Conservation (phyloP, 495 filamentous ascomycete genomes). For the Pyronema domesticum region DNA sequence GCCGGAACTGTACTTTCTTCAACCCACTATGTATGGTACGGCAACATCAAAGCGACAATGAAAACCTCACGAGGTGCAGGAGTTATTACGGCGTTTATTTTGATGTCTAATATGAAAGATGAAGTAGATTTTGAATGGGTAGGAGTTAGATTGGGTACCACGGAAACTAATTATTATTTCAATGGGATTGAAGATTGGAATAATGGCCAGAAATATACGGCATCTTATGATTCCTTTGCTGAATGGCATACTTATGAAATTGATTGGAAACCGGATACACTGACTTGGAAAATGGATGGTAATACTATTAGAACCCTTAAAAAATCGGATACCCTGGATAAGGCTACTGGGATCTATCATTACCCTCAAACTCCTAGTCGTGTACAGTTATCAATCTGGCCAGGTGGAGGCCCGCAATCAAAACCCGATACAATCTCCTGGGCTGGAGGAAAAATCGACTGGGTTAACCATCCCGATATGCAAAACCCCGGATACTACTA, state of each 20-base stretch:
- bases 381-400: constrained; percentile 90
- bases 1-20: constrained; percentile 73
- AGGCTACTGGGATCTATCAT: constrained; percentile 60
- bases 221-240: constrained; percentile 49
- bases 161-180: constrained; percentile 93
- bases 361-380: constrained; percentile 87
- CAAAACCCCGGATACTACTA: constrained; percentile 76
- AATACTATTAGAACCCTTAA: constrained; percentile 52
- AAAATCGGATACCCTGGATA: constrained; percentile 66
- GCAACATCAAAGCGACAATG: constrained; percentile 68
- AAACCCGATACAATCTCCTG: constrained; percentile 72
- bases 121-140: constrained; percentile 97
- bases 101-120: constrained; percentile 86
- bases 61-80: constrained; percentile 72
- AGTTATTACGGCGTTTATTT: constrained; percentile 90
- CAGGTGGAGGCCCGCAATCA: constrained; percentile 64
- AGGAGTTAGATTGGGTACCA: constrained; percentile 54
- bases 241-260: constrained; percentile 85
- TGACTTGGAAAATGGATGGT: constrained; percentile 78
- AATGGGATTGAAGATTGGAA: constrained; percentile 83
- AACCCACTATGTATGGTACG: constrained; percentile 92
- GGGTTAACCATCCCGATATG: constrained; percentile 58
- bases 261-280: constrained; percentile 70
- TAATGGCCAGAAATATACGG: no score
- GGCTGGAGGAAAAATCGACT: constrained; percentile 81